Evolutionary conservation across 106 monocot genomes (phyloP), one percentile per base, ranked within the genome.

Genomic region (Platanthera zijinensis): DNA sequence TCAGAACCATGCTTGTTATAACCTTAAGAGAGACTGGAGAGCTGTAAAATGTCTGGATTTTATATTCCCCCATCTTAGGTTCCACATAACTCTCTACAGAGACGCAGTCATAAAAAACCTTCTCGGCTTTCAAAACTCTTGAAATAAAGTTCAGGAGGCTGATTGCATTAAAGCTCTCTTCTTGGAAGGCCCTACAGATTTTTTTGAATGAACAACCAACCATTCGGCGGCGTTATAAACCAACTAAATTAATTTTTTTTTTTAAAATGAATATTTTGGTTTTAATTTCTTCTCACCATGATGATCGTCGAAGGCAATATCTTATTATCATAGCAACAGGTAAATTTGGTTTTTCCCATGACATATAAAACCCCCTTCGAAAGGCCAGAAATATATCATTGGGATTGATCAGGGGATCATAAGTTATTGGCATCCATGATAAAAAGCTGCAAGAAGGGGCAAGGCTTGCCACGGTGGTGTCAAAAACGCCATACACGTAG

Each of bases 371-470:
- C 12, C 63, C 63, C 63, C 10, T 10, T 7, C 18, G 15, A 1
- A 63, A 1, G 7, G 2, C 12, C 17, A 0, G 0, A 22, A 63
- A 63, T 7, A 63, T 7, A n/a, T n/a, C n/a, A 63, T 63, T n/a
- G 1, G 2, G 7, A 2, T 63, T 3, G 10, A 1, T 10, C 2
- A 22, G 18, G 12, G 12, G 2, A 0, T 63, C 63, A 14, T 7
- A 7, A 63, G 19, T n/a, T 10, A 8, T 63, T 7, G 72, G 72
- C 13, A 48, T 45, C 48, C 11, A 48, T 4, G 46, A 72, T 8
- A 72, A 12, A 48, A 72, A 72, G 72, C 72, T 13, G 48, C 72
- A 72, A 47, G 72, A 49, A 8, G 72, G 72, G 15, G 72, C 46
- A 10, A 72, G 72, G 15, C 7, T 4, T 18, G 0, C 2, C 6